Conservation (phyloP, 2,329 filamentous ascomycete genomes). For the Achaetomium macrosporum region DNA sequence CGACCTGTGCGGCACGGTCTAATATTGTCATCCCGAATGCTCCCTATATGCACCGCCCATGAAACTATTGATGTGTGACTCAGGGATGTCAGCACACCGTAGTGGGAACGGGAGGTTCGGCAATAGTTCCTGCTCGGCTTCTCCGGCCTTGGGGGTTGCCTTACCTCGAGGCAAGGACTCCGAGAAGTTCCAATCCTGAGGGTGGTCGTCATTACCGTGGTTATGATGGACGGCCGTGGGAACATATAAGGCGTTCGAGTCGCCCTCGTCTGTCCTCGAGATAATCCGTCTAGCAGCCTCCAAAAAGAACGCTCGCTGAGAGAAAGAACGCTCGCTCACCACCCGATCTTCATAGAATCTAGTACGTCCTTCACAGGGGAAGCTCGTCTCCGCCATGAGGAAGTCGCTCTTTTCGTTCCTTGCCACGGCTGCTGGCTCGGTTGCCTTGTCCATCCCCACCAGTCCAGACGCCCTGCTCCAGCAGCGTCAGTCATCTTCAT, state of each 20-base stretch:
- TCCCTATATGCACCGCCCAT: conserved; percentile 1
- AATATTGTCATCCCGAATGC: conserved; percentile 10
- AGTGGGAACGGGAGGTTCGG: background rate
- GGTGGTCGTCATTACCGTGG: no score
- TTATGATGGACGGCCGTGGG: no score
- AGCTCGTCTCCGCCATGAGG: conserved; percentile 7
- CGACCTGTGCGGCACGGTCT: conserved; percentile 7
- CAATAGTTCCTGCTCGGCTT: background rate
- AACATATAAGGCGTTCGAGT: no score
- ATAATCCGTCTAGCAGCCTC: no score
- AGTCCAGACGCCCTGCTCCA: conserved; percentile 5
- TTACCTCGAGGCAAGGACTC: background rate
- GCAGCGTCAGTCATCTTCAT: conserved; percentile 8
- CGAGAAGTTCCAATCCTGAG: background rate
- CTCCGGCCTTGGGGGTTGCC: background rate
- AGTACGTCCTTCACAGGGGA: no score
- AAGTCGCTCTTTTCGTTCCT: conserved; percentile 5
- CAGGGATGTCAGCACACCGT: conserved; percentile 1
- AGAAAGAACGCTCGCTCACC: no score
- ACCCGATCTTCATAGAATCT: no score
- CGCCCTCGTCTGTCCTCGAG: no score
- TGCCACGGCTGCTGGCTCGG: conserved; percentile 3
- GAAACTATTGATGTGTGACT: conserved; percentile 3
- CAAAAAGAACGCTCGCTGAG: no score
- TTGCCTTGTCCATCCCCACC: conserved; percentile 15